Evolutionary conservation across 1,139 yeast genomes (phyloP), one percentile per base, ranked within the genome.

Genomic region (Suhomyces yuchorum): DNA sequence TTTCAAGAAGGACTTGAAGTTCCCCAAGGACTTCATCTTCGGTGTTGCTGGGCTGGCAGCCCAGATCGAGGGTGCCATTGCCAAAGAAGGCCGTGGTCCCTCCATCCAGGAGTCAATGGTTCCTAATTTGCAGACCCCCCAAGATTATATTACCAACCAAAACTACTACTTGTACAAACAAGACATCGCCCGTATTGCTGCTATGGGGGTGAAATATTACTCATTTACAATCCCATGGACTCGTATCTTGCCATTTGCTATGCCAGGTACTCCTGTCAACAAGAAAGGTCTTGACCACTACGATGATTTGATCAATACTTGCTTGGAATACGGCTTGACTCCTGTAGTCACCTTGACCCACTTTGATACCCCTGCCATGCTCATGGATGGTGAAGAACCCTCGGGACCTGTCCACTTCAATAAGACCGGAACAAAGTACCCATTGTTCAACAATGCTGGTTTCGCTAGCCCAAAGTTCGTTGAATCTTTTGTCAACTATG

Each of bases 61-160:
- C 43, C 75, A 70, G 51, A 62, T 67, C 40, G 75, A 70, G 57
- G 75, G 74, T 18, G 72, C 73, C 7, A 57, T 63, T 23, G 60
- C 63, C 37, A 70, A 60, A 22, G 70, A 68, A 46, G 71, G 71
- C 8, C 57, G 66, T 43, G 59, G 68, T 3, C 74, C 73, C n/a
- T 55, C 71, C 4, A 52, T 66, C 30, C 56, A 61, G 60, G 74
- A 68, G 48, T 52, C 43, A 4, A 51, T 56, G 8, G 35, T 52
- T 17, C 37, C 43, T 6, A 48, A 48, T 23, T 30, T 46, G 33
- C 2, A 14, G 4, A 44, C 39, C 26, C 56, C 61, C 4, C 52
- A 56, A 26, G 55, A 60, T 36, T 70, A 63, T 43, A 54, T 67
- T 44, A 62, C 73, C 12, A 61, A 64, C 50, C 67, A 68, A 49